Percentiles rank a stretch among this genome's conserved stretches.
phyloP scores from a whole-genome alignment of 371 early-diverging fungal genomes.

The Mucor irregularis region DNA sequence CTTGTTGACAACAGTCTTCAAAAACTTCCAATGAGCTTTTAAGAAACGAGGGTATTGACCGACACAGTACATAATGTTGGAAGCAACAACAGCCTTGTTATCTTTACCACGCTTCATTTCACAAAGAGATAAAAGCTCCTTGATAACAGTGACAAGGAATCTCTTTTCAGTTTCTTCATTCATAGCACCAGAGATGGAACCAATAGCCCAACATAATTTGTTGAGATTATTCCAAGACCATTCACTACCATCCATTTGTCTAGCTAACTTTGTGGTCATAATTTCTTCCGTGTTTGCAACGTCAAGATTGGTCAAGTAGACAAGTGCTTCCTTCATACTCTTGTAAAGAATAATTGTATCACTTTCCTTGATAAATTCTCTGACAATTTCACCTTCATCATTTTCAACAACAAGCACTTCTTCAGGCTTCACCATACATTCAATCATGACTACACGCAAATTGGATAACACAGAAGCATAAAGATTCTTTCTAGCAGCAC shows the following conservation, averaged over 20 bases:
- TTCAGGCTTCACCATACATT: constrained; percentile 96
- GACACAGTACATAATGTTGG: constrained; percentile 99
- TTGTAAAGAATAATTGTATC: constrained; percentile 98
- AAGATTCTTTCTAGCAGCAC: constrained; percentile 48
- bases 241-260: constrained; percentile 92
- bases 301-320: constrained; percentile 96
- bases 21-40: constrained; percentile 98
- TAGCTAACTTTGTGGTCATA: constrained; percentile 88
- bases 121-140: constrained; percentile 91
- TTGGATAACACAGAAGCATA: constrained; percentile 82
- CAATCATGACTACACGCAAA: constrained; percentile 92
- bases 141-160: constrained; percentile 98
- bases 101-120: constrained; percentile 97
- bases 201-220: constrained; percentile 99
- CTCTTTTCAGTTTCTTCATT: constrained; percentile 94
- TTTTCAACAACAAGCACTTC: constrained; percentile 99
- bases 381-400: constrained; percentile 99
- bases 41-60: constrained; percentile 99
- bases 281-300: constrained; percentile 90
- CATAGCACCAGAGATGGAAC: constrained; percentile 98
- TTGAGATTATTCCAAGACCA: constrained; percentile 98
- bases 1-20: constrained; percentile 99
- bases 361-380: constrained; percentile 97
- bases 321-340: constrained; percentile 97
- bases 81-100: constrained; percentile 99